phyloP scores from a whole-genome alignment of 305 asterid species.

The Fraxinus xanthoxyloides region DNA sequence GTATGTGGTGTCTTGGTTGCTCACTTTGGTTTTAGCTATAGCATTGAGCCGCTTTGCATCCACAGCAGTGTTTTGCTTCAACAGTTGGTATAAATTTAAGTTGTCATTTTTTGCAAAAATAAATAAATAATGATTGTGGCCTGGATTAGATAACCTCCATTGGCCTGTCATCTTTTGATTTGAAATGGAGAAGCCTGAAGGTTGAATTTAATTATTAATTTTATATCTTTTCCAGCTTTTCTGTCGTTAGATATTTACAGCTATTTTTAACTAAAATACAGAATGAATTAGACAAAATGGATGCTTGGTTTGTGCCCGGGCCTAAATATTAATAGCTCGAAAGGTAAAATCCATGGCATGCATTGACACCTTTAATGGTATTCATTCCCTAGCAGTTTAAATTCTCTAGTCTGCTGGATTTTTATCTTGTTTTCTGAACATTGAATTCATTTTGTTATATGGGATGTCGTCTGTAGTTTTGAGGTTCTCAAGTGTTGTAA shows the following conservation, averaged over 20 bases:
- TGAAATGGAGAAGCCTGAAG: neutral
- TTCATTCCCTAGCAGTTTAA: neutral
- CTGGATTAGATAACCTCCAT: neutral
- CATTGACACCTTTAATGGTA: neutral
- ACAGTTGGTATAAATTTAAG: neutral
- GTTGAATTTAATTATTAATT: neutral
- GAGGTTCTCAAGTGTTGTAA: constrained; percentile 19
- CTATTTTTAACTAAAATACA: neutral
- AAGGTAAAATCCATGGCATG: neutral
- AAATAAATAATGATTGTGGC: neutral
- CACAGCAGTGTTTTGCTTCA: neutral
- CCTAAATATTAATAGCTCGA: neutral
- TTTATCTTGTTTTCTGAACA: neutral
- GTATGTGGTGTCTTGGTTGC: neutral
- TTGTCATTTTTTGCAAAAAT: neutral
- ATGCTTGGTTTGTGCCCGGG: neutral
- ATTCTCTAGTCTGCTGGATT: neutral
- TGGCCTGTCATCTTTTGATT: neutral
- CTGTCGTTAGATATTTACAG: neutral
- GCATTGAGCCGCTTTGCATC: neutral
- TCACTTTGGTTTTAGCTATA: neutral
- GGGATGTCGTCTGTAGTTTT: neutral
- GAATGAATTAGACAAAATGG: neutral
- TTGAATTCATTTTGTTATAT: neutral
- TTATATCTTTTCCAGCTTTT: neutral